Evolutionary conservation across 1,284 basidiomycete species (phyloP), one percentile per base, ranked within the genome.

Genomic region (Rhodotorula sp.): DNA sequence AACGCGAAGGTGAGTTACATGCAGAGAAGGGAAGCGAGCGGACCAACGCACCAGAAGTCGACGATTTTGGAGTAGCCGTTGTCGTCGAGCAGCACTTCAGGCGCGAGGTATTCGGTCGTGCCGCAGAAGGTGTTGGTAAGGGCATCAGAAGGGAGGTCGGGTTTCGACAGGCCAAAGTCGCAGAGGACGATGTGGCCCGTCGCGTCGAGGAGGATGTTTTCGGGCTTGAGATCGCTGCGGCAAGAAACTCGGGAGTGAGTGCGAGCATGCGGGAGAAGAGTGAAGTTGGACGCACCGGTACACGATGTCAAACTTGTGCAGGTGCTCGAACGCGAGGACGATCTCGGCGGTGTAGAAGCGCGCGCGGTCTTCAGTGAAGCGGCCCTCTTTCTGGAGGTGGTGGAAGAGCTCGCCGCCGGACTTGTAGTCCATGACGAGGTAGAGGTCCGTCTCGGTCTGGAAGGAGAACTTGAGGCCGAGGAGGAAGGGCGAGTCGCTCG

Each of bases 401-500:
- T 95, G 97, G 82, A 98, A 99, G 29, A 99, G 85, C 83, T 99
- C 97, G 59, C 97, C 97, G 15, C 97, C 97, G 77, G 90, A 92
- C 86, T 99, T 99, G 85, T 98, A 99, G 83, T 99, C 97, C 69
- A 97, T 99, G 60, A 99, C 91, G 78, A 99, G 89, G 82, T 97
- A 99, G 48, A 99, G 85, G 81, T 99, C 95, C 62, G 89, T 86
- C 77, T 97, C 94, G 8, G 94, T 97, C 83, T 99, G 97, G 86
- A 99, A 99, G 77, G 89, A 91, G 80, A 99, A 99, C 83, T 99
- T 99, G 81, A 99, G 87, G 25, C 97, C 97, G 71, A 99, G 94
- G 53, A 99, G 88, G 88, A 99, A 99, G 0, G 97, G 97, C 44
- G 90, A 95, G 77, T 97, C 93, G 61, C 96, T 84, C 44, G 92